phyloP scores from a whole-genome alignment of 2,329 filamentous ascomycete genomes.

The Thermoascus crustaceus region DNA sequence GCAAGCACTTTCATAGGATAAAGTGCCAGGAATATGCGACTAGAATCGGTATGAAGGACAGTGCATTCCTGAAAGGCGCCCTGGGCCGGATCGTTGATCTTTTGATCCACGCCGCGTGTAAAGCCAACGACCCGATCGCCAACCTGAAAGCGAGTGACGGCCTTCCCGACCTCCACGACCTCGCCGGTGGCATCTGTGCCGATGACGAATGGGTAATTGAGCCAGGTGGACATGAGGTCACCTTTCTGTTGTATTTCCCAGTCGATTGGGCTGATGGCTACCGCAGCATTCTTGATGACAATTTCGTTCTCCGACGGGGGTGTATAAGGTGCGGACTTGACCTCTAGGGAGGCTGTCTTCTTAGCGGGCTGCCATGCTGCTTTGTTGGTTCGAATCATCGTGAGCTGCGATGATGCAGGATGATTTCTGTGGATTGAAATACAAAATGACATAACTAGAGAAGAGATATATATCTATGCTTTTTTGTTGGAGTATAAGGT shows the following conservation, averaged over 20 bases:
- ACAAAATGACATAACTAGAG: too few relatives aligned
- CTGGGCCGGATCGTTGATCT: conserved; percentile 9
- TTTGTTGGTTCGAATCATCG: too few relatives aligned
- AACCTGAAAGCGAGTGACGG: conserved; percentile 19
- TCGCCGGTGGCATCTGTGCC: conserved; percentile 40
- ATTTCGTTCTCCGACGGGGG: conserved; percentile 29
- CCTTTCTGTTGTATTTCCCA: conserved; percentile 28
- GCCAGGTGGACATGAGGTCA: conserved; percentile 18
- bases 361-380: too few relatives aligned
- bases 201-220: conserved; percentile 29
- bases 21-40: conserved; percentile 13
- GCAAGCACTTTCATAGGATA: conserved; percentile 18
- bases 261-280: conserved; percentile 40
- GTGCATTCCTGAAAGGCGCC: conserved; percentile 21
- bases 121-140: conserved; percentile 21
- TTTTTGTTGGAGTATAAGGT: too few relatives aligned
- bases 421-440: too few relatives aligned
- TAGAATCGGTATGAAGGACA: conserved; percentile 9
- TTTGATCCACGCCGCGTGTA: conserved; percentile 10
- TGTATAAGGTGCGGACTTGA: conserved; percentile 30
- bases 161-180: conserved; percentile 32
- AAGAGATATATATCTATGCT: too few relatives aligned
- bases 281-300: conserved; percentile 32
- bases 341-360: conserved; percentile 25
- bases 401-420: too few relatives aligned